Evolutionary conservation across 2,329 filamentous ascomycete species (phyloP), one percentile per base, ranked within the genome.

Genomic region (Teratosphaeria gauchensis): DNA sequence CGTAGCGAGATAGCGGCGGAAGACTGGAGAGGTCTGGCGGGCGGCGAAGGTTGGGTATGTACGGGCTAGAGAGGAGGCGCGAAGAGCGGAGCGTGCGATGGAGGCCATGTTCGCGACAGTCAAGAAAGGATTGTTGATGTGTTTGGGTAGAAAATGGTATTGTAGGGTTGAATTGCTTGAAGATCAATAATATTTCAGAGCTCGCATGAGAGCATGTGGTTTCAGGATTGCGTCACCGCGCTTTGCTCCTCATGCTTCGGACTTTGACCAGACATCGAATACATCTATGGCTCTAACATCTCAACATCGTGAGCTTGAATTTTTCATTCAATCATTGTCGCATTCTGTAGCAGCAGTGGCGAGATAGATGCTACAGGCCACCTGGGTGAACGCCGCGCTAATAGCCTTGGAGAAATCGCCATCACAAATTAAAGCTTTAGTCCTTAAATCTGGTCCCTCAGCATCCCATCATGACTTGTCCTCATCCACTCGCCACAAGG

Each of bases 1-100:
- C 31, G 72, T 71, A 32, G 70, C 66, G 31, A 75, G 63, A 46
- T 68, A 70, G 33, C 74, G 72, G 62, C 74, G 73, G 60, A 74
- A 71, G 61, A 75, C 61, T 14, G 66, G 65, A 11, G 67, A 19
- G 19, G 48, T 54, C 9, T 66, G 67, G 55, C 63, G 59, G 35
- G 55, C 58, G 51, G 64, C 62, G 57, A 68, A 67, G 55, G 57
- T 51, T 58, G 57, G 54, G 56, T 62, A 61, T 6, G 58, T 62
- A 31, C 61, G 52, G 14, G 59, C 54, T 38, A 64, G 60, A 51
- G 65, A 51, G 42, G 46, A 42, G 7, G 61, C 52, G 56, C 64
- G 65, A 24, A 65, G 32, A 11, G 64, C 62, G 59, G 48, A 56
- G 53, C 61, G 64, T 35, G 64, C 55, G 51, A 66, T 62, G 28